Conservation (phyloP, 306 rosid genomes). For the Begonia loranthoides region DNA sequence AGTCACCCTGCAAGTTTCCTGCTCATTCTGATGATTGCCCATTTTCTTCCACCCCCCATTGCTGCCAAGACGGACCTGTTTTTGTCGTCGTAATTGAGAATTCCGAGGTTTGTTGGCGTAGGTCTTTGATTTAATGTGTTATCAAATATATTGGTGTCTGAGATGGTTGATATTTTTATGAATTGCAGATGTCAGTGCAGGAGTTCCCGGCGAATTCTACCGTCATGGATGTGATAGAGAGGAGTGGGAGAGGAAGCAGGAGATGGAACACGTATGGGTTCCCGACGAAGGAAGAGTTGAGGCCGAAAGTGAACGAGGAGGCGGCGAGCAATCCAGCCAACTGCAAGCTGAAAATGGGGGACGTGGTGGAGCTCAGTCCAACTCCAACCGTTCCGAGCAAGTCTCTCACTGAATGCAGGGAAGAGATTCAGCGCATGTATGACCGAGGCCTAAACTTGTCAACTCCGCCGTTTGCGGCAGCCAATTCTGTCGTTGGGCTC, state of each 20-base stretch:
- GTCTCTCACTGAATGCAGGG: constrained; percentile 75
- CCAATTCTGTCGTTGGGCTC: constrained; percentile 38
- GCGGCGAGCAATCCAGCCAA: constrained; percentile 48
- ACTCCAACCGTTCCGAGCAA: constrained; percentile 66
- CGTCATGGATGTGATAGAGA: constrained; percentile 54
- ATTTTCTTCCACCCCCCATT: constrained; percentile 51
- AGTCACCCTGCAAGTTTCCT: constrained; percentile 86
- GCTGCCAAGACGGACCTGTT: constrained; percentile 70
- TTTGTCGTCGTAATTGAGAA: constrained; percentile 79
- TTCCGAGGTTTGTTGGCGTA: constrained; percentile 49
- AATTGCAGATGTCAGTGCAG: constrained; percentile 90
- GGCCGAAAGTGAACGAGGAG: constrained; percentile 74
- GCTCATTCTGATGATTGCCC: constrained; percentile 74
- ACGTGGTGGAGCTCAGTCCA: constrained; percentile 79
- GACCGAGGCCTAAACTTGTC: constrained; percentile 52
- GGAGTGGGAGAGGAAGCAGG: constrained; percentile 55
- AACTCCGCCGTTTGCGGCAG: constrained; percentile 12
- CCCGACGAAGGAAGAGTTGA: constrained; percentile 79
- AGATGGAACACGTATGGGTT: constrained; percentile 66
- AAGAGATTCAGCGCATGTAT: constrained; percentile 96
- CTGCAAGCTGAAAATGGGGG: constrained; percentile 89
- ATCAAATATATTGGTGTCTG: too few species aligned
- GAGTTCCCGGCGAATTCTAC: constrained; percentile 74
- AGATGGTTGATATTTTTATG: not conserved
- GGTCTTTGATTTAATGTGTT: too few species aligned